phyloP scores from a whole-genome alignment of 192 early-diverging fungal species.

The Umbelopsis sp. region DNA sequence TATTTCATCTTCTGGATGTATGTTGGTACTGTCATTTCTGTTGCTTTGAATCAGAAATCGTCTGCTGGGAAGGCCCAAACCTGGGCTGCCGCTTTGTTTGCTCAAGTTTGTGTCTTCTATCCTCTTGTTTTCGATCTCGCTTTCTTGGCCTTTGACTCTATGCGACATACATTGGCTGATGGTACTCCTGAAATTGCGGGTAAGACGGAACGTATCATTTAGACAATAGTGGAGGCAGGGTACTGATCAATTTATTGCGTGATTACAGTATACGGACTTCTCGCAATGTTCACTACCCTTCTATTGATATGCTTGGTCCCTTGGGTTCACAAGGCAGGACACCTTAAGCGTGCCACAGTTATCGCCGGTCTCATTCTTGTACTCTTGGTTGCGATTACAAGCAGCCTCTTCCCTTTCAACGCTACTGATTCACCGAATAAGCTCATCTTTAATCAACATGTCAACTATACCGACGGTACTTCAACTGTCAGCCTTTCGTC shows the following conservation, averaged over 20 bases:
- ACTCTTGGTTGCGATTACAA: constrained; percentile 34
- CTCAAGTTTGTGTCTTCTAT: constrained; percentile 31
- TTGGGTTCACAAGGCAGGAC: constrained; percentile 43
- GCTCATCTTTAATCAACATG: constrained; percentile 44
- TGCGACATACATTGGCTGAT: constrained; percentile 54
- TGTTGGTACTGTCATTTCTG: constrained; percentile 33
- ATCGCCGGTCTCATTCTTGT: constrained; percentile 30
- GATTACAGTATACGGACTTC: constrained; percentile 42
- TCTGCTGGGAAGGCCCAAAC: not conserved
- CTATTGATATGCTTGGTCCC: constrained; percentile 47
- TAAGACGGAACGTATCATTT: constrained; percentile 24
- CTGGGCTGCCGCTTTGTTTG: constrained; percentile 22
- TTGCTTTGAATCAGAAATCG: not conserved
- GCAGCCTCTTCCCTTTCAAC: constrained; percentile 42
- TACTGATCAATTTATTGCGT: not conserved
- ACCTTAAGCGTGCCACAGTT: constrained; percentile 20
- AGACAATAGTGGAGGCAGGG: not conserved
- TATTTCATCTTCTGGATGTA: constrained; percentile 47
- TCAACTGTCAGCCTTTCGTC: constrained; percentile 44
- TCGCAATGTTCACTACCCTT: constrained; percentile 38
- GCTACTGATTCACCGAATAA: constrained; percentile 44
- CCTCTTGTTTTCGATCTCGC: constrained; percentile 45
- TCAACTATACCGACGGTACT: constrained; percentile 31
- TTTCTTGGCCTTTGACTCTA: constrained; percentile 41
- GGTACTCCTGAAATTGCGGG: constrained; percentile 51